These are phyloP conservation scores for Paramecium octaurelia DNA, from an alignment of 73 alveolate genomes.

Conservation along the genomic window DNA sequence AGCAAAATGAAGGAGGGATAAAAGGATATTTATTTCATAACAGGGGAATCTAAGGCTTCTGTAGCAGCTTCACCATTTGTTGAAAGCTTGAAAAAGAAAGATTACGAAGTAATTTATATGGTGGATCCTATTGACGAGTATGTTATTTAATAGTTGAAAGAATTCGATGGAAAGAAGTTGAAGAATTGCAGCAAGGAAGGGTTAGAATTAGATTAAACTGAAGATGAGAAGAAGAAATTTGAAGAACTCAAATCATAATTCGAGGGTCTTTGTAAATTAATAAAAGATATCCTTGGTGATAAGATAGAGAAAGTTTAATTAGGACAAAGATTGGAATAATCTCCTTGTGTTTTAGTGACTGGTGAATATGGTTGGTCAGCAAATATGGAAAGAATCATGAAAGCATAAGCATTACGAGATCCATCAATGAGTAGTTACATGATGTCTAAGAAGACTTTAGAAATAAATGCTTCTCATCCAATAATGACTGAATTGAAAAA, in stretches of 20 bases:
- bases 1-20: conserved; percentile 98
- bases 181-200: conserved; percentile 98
- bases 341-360: conserved; percentile 99
- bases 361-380: conserved; percentile 99
- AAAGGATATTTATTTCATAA: conserved; percentile 97
- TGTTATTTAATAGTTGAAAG: conserved; percentile 98
- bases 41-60: conserved; percentile 97
- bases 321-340: conserved; percentile 94
- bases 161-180: conserved; percentile 97
- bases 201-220: conserved; percentile 95
- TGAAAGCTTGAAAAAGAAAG: conserved; percentile 97
- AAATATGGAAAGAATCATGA: conserved; percentile 99
- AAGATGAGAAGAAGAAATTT: conserved; percentile 91
- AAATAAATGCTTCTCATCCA: conserved; percentile 93
- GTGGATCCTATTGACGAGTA: conserved; percentile 99
- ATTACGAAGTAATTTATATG: conserved; percentile 97
- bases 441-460: conserved; percentile 99
- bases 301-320: conserved; percentile 99
- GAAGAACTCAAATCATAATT: conserved; percentile 97
- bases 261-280: conserved; percentile 98
- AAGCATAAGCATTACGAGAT: conserved; percentile 99
- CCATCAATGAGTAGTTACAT: conserved; percentile 97
- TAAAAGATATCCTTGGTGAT: conserved; percentile 98
- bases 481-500: conserved; percentile 93
- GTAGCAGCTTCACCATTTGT: conserved; percentile 99